Base-by-base conservation (phyloP, 257 asterid genomes). In the Solanum tarapatanum region DNA sequence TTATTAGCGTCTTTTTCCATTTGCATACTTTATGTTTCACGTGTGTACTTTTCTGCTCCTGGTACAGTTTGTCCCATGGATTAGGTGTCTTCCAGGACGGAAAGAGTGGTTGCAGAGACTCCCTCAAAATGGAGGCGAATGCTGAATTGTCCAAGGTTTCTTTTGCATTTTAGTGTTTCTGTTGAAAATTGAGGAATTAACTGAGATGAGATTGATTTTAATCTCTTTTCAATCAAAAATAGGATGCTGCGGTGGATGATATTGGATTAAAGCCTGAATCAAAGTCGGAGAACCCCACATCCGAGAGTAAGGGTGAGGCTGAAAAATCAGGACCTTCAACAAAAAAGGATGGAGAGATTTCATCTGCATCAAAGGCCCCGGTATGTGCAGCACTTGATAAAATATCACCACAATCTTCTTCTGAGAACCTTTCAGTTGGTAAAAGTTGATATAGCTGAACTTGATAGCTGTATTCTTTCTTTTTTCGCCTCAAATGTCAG, bases 41-140 rank as follows among this genome's bases (percentile, higher is more conserved):
- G 37, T 85, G 30, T 84, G 85, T 14, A 70, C 48, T 58, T 24
- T 17, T 26, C 76, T 87, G 80, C 55, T 76, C 89, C 72, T 88
- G 86, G 80, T 88, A 86, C 93, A 97, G 99, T 93, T 94, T 97
- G 91, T 93, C 98, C 89, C 98, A 93, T 82, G 99, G 99, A 79
- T 91, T 97, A 87, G 92, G 94, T 91, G 92, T 97, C 89, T 97
- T 96, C 88, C 98, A 92, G 90, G 98, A 93, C 86, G 96, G 98
- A 73, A 93, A 93, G 91, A 88, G 88, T 85, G 91, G 94, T 72
- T 91, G 92, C 89, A 94, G 92, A 91, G 95, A 93, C 87, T 89
- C 95, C 10, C 92, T 94, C 84, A 95, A 95, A 91, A 87, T 94
- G 94, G 99, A 92, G 92, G 89, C 94, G 24, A 94, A 94, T 91